These are phyloP conservation scores for Pascua guehoae DNA, from an alignment of 1,284 basidiomycete species.

Conservation along the genomic window DNA sequence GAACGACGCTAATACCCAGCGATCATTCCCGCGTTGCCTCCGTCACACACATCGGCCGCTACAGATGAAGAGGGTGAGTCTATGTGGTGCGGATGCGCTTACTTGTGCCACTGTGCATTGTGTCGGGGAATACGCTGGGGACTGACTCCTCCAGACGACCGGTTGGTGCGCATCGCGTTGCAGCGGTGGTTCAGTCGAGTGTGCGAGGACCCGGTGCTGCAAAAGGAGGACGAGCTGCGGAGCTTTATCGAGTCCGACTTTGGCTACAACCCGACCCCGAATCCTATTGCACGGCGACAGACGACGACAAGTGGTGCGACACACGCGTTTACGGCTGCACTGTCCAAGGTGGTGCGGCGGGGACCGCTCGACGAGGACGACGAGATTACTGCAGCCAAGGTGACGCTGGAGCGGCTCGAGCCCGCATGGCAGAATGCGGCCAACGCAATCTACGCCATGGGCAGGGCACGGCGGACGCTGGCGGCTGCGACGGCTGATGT, in stretches of 20 bases:
- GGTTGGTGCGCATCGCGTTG: constrained; percentile 83
- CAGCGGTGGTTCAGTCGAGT: constrained; percentile 88
- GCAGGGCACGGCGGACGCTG: constrained; percentile 70
- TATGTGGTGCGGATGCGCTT: background rate
- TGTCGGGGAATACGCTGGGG: too few species aligned
- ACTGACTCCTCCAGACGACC: constrained; percentile 58
- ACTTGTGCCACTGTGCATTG: background rate
- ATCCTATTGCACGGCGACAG: constrained; percentile 52
- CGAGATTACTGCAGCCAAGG: constrained; percentile 78
- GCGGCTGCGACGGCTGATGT: constrained; percentile 73
- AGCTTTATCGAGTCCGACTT: constrained; percentile 94
- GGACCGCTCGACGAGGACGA: constrained; percentile 53
- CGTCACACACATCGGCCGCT: constrained; percentile 86
- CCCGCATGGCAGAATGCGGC: constrained; percentile 83
- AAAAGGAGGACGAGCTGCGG: constrained; percentile 82
- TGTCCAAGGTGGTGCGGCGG: constrained; percentile 45
- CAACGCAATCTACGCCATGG: constrained; percentile 76
- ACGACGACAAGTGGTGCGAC: constrained; percentile 55
- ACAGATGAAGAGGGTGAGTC: constrained; percentile 79
- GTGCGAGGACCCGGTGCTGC: constrained; percentile 79
- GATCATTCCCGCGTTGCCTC: constrained; percentile 83
- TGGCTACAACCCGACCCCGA: constrained; percentile 62
- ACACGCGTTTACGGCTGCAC: constrained; percentile 39
- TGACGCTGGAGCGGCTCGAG: constrained; percentile 84
- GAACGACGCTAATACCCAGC: constrained; percentile 43